phyloP scores from a whole-genome alignment of 2,329 filamentous ascomycete species.

The Neospermospora avenae region DNA sequence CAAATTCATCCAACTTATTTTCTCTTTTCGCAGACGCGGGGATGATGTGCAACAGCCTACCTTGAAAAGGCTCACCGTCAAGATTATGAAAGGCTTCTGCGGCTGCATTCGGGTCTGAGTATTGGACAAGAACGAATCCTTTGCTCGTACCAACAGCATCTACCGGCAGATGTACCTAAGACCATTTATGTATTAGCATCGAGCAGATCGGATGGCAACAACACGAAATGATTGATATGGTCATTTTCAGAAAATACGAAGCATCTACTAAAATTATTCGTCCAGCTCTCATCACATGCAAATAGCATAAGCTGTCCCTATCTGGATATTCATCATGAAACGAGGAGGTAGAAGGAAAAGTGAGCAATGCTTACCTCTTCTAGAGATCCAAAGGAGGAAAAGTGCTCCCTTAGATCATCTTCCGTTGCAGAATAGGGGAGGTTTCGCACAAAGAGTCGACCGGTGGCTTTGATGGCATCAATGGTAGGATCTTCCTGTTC shows the following conservation, averaged over 20 bases:
- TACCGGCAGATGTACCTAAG: conserved; percentile 80
- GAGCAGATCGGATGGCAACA: conserved; percentile 15
- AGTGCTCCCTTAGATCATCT: conserved; percentile 70
- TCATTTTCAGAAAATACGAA: conserved; percentile 70
- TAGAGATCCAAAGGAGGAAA: conserved; percentile 69
- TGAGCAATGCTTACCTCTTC: conserved; percentile 71
- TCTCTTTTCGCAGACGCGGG: conserved; percentile 81
- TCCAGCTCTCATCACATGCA: conserved; percentile 90
- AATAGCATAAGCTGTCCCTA: conserved; percentile 98
- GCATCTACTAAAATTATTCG: conserved; percentile 99
- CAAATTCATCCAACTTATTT: conserved; percentile 79
- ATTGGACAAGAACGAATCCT: conserved; percentile 87
- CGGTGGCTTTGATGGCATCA: conserved; percentile 66
- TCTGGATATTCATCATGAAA: conserved; percentile 94
- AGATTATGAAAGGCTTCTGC: conserved; percentile 73
- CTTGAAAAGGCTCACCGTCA: conserved; percentile 87
- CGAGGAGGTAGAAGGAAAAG: conserved; percentile 20
- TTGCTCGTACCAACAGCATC: conserved; percentile 73
- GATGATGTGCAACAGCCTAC: conserved; percentile 85
- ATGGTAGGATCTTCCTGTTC: conserved; percentile 39
- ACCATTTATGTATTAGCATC: conserved; percentile 41
- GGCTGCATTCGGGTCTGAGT: conserved; percentile 67
- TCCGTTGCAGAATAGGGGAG: conserved; percentile 77
- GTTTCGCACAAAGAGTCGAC: conserved; percentile 84
- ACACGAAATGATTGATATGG: conserved; percentile 25